Evolutionary conservation across 2,329 filamentous ascomycete genomes (phyloP).

Genomic region (Botrytis fragariae): DNA sequence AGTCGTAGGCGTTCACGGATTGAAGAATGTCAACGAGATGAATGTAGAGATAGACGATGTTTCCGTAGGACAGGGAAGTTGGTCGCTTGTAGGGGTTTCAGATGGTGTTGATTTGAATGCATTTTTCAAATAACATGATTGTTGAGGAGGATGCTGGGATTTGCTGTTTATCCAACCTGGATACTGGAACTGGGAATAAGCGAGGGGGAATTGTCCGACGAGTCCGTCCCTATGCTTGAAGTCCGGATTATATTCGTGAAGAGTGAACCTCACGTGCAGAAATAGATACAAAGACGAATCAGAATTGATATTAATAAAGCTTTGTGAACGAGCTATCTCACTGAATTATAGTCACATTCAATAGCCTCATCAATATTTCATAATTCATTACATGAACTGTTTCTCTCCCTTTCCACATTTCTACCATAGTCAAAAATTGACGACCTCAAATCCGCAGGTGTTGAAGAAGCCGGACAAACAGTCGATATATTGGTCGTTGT

Average conservation of each 20-base stretch:
- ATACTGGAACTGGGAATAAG: background rate
- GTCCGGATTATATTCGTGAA: background rate
- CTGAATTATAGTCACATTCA: background rate
- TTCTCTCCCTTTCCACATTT: background rate
- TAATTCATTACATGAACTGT: fast-evolving
- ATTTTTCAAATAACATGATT: background rate
- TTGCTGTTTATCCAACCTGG: fast-evolving
- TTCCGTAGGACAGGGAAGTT: background rate
- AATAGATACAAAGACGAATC: background rate
- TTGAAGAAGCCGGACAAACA: background rate
- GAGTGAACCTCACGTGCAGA: background rate
- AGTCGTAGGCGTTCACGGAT: background rate
- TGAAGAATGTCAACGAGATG: background rate
- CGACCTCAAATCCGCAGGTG: too few species aligned
- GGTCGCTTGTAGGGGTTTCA: background rate
- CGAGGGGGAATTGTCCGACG: background rate
- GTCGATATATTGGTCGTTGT: background rate
- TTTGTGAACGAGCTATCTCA: background rate
- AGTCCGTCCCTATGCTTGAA: background rate
- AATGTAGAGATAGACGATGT: background rate
- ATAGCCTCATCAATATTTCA: too few species aligned
- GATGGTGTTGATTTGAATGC: background rate
- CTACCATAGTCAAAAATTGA: too few species aligned
- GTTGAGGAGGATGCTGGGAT: background rate
- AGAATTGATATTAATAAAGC: background rate